phyloP scores from a whole-genome alignment of 139 green algal species.

The Chlamydomonas applanata region DNA sequence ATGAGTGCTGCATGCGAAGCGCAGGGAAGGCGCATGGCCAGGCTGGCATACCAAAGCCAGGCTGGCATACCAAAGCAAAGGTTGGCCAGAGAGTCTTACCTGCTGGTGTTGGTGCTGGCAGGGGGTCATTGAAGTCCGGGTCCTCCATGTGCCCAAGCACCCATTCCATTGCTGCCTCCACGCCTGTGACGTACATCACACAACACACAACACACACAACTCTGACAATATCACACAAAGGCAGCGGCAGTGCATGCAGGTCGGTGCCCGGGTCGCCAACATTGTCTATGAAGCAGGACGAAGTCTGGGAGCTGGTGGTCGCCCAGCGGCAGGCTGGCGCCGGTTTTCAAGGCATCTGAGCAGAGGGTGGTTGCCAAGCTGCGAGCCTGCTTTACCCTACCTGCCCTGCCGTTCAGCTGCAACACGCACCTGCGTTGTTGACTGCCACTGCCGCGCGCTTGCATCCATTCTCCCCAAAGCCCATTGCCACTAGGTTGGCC shows the following conservation, averaged over 20 bases:
- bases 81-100: background rate
- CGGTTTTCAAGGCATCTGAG: too few relatives aligned
- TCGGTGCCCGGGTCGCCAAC: too few relatives aligned
- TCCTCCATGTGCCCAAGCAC: conserved; percentile 93
- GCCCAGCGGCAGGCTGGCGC: too few relatives aligned
- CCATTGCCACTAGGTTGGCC: conserved; percentile 71
- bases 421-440: conserved; percentile 18
- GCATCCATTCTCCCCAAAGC: conserved; percentile 64
- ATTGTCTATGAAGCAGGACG: background rate
- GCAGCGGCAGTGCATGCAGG: conserved; percentile 44
- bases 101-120: conserved; percentile 47
- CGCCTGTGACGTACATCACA: too few relatives aligned
- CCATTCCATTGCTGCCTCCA: conserved; percentile 90
- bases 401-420: background rate
- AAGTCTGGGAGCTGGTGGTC: background rate
- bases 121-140: conserved; percentile 82
- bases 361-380: too few relatives aligned
- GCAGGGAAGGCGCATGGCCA: background rate
- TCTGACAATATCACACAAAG: too few relatives aligned
- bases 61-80: too few relatives aligned
- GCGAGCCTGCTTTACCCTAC: too few relatives aligned
- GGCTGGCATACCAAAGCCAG: background rate
- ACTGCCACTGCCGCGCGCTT: conserved; percentile 65
- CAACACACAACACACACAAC: too few relatives aligned
- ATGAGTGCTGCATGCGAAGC: too few relatives aligned